A percentile compares a stretch with the other conserved stretches of the same genome.
Evolutionary conservation across 306 rosid genomes (phyloP).

Genomic region (Rosa lucieae): DNA sequence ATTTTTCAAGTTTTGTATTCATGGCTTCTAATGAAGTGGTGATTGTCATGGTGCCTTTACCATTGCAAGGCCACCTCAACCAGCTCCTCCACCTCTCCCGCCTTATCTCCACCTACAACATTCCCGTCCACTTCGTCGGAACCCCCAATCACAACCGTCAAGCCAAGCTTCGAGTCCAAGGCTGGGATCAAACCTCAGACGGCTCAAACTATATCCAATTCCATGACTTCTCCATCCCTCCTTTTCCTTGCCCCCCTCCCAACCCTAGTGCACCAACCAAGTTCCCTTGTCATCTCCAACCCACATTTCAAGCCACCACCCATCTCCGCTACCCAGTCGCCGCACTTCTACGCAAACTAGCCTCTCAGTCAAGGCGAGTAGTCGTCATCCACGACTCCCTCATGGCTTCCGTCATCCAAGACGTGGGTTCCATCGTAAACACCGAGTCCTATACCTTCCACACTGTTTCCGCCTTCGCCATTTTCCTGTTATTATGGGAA

Average conservation of each 20-base stretch:
- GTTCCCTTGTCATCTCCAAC: conserved; percentile 69
- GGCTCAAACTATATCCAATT: conserved; percentile 35
- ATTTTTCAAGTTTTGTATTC: neutral
- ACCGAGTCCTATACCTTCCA: conserved; percentile 58
- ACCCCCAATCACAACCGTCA: conserved; percentile 56
- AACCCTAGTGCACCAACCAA: conserved; percentile 35
- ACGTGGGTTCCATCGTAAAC: conserved; percentile 35
- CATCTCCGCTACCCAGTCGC: conserved; percentile 45
- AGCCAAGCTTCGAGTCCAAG: conserved; percentile 47
- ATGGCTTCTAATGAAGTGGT: conserved; percentile 38
- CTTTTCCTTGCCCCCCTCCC: conserved; percentile 49
- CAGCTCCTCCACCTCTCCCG: conserved; percentile 81
- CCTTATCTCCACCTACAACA: conserved; percentile 37
- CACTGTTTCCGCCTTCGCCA: conserved; percentile 56
- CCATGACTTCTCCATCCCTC: conserved; percentile 51
- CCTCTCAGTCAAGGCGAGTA: conserved; percentile 39
- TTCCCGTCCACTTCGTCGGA: conserved; percentile 62
- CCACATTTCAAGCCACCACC: conserved; percentile 41
- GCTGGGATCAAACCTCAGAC: conserved; percentile 27
- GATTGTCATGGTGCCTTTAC: conserved; percentile 61
- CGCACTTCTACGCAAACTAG: conserved; percentile 37
- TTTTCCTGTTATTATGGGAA: conserved; percentile 37
- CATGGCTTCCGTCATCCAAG: conserved; percentile 57
- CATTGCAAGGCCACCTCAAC: conserved; percentile 83
- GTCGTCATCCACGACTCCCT: conserved; percentile 60